Percentiles rank a stretch among this genome's conserved stretches.
These are phyloP conservation scores for Talaromyces sp. DNA, from an alignment of 2,329 filamentous ascomycete species.

Conservation along the genomic window DNA sequence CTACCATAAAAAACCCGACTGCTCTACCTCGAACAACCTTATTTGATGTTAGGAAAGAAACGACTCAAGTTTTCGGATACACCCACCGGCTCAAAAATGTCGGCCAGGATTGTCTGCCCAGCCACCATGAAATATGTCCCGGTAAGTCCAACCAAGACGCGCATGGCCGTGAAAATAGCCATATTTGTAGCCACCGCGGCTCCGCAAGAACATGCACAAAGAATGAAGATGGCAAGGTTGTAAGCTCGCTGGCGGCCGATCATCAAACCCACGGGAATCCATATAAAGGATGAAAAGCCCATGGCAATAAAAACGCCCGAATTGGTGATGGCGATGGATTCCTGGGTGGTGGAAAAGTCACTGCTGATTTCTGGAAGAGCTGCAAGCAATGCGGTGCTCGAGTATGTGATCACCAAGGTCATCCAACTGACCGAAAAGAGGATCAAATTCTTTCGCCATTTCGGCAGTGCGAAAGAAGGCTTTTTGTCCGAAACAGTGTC, in stretches of 20 bases:
- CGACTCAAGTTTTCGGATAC: not conserved
- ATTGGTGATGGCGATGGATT: conserved; percentile 33
- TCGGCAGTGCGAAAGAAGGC: conserved; percentile 13
- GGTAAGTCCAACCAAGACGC: conserved; percentile 31
- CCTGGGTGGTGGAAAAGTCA: conserved; percentile 32
- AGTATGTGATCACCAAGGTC: conserved; percentile 38
- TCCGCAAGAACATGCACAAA: conserved; percentile 28
- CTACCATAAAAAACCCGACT: conserved; percentile 41
- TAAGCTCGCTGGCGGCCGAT: conserved; percentile 28
- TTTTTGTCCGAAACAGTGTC: not conserved
- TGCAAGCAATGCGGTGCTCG: conserved; percentile 38
- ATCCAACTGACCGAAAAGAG: conserved; percentile 41
- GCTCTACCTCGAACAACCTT: conserved; percentile 40
- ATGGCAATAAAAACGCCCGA: conserved; percentile 34
- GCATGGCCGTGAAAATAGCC: conserved; percentile 32
- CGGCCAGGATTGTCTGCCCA: conserved; percentile 35
- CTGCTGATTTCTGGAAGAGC: conserved; percentile 37
- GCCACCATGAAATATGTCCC: conserved; percentile 38
- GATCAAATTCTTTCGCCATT: conserved; percentile 38
- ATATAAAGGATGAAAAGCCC: conserved; percentile 35
- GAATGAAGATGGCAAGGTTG: conserved; percentile 29
- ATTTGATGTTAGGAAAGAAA: not conserved
- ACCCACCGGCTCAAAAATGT: conserved; percentile 35
- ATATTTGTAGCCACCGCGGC: conserved; percentile 28
- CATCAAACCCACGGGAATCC: conserved; percentile 25